Base-by-base conservation (phyloP, 768 basidiomycete species). In the Lenzites betulinus region DNA sequence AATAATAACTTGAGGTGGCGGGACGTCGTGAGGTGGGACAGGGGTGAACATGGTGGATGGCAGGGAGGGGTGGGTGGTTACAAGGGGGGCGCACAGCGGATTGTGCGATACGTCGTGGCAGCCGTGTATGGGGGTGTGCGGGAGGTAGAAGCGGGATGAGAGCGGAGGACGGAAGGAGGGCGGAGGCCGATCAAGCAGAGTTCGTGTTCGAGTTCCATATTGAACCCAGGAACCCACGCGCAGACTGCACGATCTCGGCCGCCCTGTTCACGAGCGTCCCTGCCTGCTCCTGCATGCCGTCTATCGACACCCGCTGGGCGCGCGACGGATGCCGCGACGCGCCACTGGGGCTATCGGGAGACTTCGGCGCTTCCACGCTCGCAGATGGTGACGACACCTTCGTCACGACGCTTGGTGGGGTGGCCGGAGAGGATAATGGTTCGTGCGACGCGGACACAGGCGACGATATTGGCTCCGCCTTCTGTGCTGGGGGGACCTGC, bases 231-330 rank as follows among this genome's bases (percentile, higher is more conserved):
- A 89, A 86, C 44, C 90, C 89, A 20, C 90, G 87, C 2, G 93
- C 93, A 52, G 82, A 86, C 44, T 84, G 87, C 59, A 94, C 89
- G 41, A 95, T 90, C 54, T 89, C 91, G 20, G 87, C 90, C 23
- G 92, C 86, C 49, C 83, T 77, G 16, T 83, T 81, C 23, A 83
- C 82, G 22, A 88, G 74, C 38, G 77, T 81, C 5, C 76, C 79
- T 26, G 62, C 63, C 54, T 70, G 71, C 61, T 71, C 72, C 39
- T 73, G 69, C 18, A 71, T 67, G 25, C 60, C 59, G 26, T 62
- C 66, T 15, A 63, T 20, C 43, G 62, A 63, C 42, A 55, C 57
- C 52, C 38, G 69, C 71, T 44, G 59, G 65, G 36, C 58, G 44
- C 69, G 71, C 51, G 69, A 71, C 47, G 66, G 69, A 15, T 54